Evolutionary conservation across 2,329 filamentous ascomycete species (phyloP), one percentile per base, ranked within the genome.

Genomic region (Penicillium sp.): DNA sequence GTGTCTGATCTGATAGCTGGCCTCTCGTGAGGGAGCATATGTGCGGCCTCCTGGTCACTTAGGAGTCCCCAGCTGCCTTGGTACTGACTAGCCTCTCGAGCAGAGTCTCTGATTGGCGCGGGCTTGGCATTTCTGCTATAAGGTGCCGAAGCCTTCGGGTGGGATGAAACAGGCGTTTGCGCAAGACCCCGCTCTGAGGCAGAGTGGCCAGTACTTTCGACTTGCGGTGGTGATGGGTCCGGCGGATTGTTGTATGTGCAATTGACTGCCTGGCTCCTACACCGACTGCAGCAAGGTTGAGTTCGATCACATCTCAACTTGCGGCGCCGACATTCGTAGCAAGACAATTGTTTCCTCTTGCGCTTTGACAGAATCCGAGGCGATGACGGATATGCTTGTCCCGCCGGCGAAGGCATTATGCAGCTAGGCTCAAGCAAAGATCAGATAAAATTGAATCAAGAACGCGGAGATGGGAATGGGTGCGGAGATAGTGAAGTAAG

Each of bases 261-360:
- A 13, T 44, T 27, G 16, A 30, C 35, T 25, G 30, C 18, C 25
- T 48, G 30, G 9, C 35, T 52, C 4, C 45, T 49, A 48, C 60
- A 62, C 20, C 60, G 54, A 28, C 46, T 43, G 28, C 60, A 62
- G 1, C 56, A 45, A 13, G 60, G 60, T 5, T 53, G 42, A 16
- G 28, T 48, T 16, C 58, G 60, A 41, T 63, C 60, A 43, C 60
- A 58, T 46, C 36, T 50, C 44, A 54, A 43, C 46, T 54, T 54
- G 1, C 51, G 51, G 14, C 51, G 51, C 11, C 51, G 47, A 40
- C 51, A 54, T 45, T 47, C 43, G 11, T 36, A 35, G 31, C 51
- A 54, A 4, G 51, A 50, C n/a, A 51, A 54, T 9, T 41, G 35
- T 22, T 40, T 48, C 11, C 51, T 49, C 44, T 54, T 54, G 8